These are phyloP conservation scores for Cyberlindnera japonica DNA, from an alignment of 805 yeast genomes.

Conservation along the genomic window DNA sequence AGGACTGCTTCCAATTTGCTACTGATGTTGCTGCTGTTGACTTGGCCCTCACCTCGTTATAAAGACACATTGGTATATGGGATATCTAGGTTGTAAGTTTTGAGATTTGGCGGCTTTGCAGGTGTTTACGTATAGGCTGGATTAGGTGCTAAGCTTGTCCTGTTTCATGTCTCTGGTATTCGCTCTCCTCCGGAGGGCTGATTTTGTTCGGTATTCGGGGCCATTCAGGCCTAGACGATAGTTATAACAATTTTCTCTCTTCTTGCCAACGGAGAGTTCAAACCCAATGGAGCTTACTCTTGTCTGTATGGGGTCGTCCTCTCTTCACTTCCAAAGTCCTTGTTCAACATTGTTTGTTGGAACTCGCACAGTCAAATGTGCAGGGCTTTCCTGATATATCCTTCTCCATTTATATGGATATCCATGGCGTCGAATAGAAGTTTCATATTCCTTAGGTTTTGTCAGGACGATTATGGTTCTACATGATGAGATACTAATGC, in stretches of 20 bases:
- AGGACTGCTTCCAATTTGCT: neutral
- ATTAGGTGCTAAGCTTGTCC: constrained; percentile 1
- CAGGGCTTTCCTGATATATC: too few relatives aligned
- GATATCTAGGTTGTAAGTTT: neutral
- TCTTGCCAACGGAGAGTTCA: constrained; percentile 14
- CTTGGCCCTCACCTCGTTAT: constrained; percentile 10
- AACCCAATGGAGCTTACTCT: constrained; percentile 91
- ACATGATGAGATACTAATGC: constrained; percentile 73
- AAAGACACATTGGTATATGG: constrained; percentile 2
- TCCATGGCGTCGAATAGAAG: too few relatives aligned
- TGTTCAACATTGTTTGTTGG: constrained; percentile 7
- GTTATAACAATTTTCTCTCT: constrained; percentile 62
- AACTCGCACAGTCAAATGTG: constrained; percentile 62
- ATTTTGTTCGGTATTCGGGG: constrained; percentile 59
- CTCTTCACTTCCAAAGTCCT: constrained; percentile 19
- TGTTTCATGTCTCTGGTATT: constrained; percentile 10
- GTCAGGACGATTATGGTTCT: constrained; percentile 6
- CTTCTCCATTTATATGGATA: constrained; percentile 4
- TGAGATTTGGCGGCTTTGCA: neutral
- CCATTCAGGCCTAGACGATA: constrained; percentile 53
- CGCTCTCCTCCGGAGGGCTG: constrained; percentile 9
- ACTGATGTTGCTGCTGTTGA: constrained; percentile 3
- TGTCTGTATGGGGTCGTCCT: constrained; percentile 55
- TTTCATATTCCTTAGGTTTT: neutral
- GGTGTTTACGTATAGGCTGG: constrained; percentile 8